Base-by-base conservation (phyloP, 495 filamentous ascomycete species). In the Alectoria sarmentosa region DNA sequence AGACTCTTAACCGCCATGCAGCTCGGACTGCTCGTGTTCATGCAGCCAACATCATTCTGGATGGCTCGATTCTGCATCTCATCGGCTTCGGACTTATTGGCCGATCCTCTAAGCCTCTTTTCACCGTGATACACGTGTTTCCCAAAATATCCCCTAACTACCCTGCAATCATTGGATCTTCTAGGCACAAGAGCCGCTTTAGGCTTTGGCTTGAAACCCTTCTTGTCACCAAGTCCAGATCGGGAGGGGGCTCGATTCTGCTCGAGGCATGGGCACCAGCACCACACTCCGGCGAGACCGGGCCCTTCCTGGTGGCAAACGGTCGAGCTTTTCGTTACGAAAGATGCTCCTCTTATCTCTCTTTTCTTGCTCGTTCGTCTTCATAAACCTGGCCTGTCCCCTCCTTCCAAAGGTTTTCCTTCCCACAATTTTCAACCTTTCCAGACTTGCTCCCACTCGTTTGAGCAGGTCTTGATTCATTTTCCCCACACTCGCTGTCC, bases 401-500 rank as follows among this genome's bases (percentile, higher is more conserved):
- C 28, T 55, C 30, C 28, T 2, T 55, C 8, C 30, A 0, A 4
- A 10, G 23, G 34, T 34, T 32, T 11, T 19, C 13, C 10, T n/a
- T 19, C 21, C 30, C 30, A 55, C 30, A 15, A 32, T 55, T 55
- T 55, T 14, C 52, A 55, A 32, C 5, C 34, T 34, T 55, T 34
- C 30, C 9, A 55, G 52, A 55, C 28, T 23, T 55, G 52, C 52
- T 55, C 52, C 28, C 52, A 55, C 52, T 55, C 52, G 52, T 55
- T 55, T 55, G 52, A 55, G 52, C 52, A 55, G 17, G 52, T 17
- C 52, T 55, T 55, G 52, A 34, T 34, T 7, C 30, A 9, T 34
- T 55, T 19, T 17, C 52, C 52, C 52, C 52, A 55, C 52, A 34
- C 30, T 55, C 52, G 52, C 52, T 55, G 6, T 26, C 17, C 52